These are phyloP conservation scores for Maudiozyma saulgeensis DNA, from an alignment of 805 yeast species.

Conservation along the genomic window DNA sequence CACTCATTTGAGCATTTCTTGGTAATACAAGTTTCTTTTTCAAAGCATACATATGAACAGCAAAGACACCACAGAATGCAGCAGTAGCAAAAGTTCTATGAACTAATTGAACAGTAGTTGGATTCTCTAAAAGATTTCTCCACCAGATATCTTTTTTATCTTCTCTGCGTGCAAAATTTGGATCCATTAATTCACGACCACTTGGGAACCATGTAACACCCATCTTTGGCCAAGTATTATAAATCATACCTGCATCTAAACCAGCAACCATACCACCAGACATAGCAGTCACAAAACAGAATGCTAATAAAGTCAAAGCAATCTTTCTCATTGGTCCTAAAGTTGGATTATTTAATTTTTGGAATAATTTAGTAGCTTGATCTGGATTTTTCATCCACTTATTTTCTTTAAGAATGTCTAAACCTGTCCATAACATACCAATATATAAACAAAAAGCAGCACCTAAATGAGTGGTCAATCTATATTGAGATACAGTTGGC, in stretches of 20 bases:
- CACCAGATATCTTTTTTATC: constrained; percentile 72
- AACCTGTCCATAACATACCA: constrained; percentile 85
- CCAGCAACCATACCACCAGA: constrained; percentile 98
- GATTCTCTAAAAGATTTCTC: constrained; percentile 92
- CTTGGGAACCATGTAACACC: constrained; percentile 77
- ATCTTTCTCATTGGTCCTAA: constrained; percentile 47
- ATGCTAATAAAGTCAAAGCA: constrained; percentile 47
- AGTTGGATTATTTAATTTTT: constrained; percentile 51
- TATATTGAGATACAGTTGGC: constrained; percentile 95
- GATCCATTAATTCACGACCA: constrained; percentile 65
- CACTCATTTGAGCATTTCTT: constrained; percentile 41
- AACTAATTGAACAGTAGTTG: constrained; percentile 86
- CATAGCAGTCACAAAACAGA: constrained; percentile 87
- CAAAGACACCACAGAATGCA: constrained; percentile 64
- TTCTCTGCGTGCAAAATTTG: constrained; percentile 54
- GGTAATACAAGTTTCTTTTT: constrained; percentile 51
- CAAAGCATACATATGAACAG: constrained; percentile 58
- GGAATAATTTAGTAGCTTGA: constrained; percentile 43
- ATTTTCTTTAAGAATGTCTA: constrained; percentile 69
- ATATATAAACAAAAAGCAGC: constrained; percentile 83
- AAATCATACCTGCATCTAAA: constrained; percentile 91
- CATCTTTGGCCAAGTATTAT: constrained; percentile 95
- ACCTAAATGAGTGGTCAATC: constrained; percentile 88
- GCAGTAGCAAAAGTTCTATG: constrained; percentile 81
- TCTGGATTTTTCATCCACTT: constrained; percentile 59